Percentiles rank a stretch among this genome's conserved stretches.
Evolutionary conservation across 106 monocot genomes (phyloP).

Genomic region (Allium sativum): DNA sequence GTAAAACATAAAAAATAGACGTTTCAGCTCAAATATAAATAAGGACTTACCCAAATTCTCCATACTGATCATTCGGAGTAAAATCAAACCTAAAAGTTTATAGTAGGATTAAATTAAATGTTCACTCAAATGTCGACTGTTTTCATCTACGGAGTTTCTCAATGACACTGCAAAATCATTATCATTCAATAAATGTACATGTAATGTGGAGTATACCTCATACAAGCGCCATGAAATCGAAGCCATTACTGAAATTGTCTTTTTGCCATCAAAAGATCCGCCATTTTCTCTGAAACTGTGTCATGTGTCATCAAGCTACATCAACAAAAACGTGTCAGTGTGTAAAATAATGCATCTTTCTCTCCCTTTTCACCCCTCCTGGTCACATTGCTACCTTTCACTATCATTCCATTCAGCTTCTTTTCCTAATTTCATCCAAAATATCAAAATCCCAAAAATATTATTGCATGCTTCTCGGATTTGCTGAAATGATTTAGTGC

Average conservation of each 20-base stretch:
- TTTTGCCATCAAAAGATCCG: conserved; percentile 8
- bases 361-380: neutral
- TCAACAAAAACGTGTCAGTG: neutral
- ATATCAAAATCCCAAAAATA: neutral
- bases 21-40: too few species aligned
- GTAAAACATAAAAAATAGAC: too few species aligned
- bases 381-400: neutral
- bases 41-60: too few species aligned
- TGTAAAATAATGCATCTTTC: neutral
- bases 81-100: too few species aligned
- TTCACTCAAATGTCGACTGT: too few species aligned
- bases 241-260: neutral
- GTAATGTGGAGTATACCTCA: too few species aligned
- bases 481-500: neutral
- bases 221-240: too few species aligned
- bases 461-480: neutral
- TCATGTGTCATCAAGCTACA: neutral
- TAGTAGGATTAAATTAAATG: too few species aligned
- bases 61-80: too few species aligned
- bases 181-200: too few species aligned
- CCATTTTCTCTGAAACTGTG: conserved; percentile 4
- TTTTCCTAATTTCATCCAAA: neutral
- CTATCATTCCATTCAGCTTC: neutral
- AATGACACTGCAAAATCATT: too few species aligned
- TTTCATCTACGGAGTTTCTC: too few species aligned